phyloP scores from a whole-genome alignment of 1,284 basidiomycete genomes.

The Austroboletus rostrupii region DNA sequence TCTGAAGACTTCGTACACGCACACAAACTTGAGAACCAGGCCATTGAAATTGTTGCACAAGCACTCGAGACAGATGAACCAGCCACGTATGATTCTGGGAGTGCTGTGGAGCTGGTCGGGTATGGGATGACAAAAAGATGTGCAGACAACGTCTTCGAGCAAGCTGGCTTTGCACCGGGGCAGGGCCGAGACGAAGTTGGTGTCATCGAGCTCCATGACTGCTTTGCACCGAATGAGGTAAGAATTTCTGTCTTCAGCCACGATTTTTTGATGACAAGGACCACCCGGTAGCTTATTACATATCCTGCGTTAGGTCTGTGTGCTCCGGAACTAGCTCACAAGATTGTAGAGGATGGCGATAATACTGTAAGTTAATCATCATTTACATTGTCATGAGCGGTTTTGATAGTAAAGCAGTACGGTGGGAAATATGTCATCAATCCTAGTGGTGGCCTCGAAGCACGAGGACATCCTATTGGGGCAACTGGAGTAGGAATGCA shows the following conservation, averaged over 20 bases:
- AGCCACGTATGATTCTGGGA: conserved; percentile 57
- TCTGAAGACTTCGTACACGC: conserved; percentile 76
- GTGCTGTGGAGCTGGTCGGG: conserved; percentile 73
- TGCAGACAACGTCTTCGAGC: conserved; percentile 66
- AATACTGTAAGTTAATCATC: conserved; percentile 78
- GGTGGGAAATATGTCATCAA: conserved; percentile 87
- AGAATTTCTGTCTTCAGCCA: conserved; percentile 2
- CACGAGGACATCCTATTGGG: conserved; percentile 80
- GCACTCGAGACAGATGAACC: conserved; percentile 63
- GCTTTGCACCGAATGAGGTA: conserved; percentile 77
- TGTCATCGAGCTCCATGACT: conserved; percentile 85
- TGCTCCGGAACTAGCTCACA: conserved; percentile 63
- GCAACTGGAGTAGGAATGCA: conserved; percentile 85
- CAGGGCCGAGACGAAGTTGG: conserved; percentile 71
- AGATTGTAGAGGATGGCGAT: conserved; percentile 73
- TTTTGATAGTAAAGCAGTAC: too few relatives aligned
- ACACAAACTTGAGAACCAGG: conserved; percentile 78
- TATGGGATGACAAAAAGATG: conserved; percentile 72
- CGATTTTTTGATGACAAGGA: neutral
- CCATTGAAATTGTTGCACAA: conserved; percentile 73
- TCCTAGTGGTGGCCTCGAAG: conserved; percentile 80
- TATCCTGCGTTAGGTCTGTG: conserved; percentile 81
- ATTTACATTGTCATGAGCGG: too few relatives aligned
- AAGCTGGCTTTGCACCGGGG: conserved; percentile 63
- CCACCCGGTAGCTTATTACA: conserved; percentile 56